phyloP scores from a whole-genome alignment of 2,329 filamentous ascomycete genomes.

The Colletotrichum camelliae region DNA sequence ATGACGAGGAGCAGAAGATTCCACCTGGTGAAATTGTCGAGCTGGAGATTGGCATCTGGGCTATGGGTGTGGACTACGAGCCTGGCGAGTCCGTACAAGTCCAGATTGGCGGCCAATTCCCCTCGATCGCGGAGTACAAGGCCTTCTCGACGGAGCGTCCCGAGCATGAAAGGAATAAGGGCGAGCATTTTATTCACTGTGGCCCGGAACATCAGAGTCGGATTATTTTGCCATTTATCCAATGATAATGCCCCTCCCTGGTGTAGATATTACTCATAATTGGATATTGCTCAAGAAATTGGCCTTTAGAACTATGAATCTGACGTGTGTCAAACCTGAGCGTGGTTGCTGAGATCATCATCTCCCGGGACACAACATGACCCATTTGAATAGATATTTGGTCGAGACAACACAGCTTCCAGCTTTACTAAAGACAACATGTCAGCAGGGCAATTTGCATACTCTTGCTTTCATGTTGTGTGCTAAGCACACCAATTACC shows the following conservation, averaged over 20 bases:
- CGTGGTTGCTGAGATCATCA: no score
- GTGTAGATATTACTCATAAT: neutral
- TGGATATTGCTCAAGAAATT: neutral
- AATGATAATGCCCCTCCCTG: neutral
- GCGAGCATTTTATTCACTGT: conserved; percentile 40
- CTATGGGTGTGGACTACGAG: conserved; percentile 50
- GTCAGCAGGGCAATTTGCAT: no score
- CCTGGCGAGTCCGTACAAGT: conserved; percentile 38
- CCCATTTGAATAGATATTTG: no score
- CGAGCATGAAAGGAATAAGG: conserved; percentile 45
- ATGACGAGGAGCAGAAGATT: conserved; percentile 45
- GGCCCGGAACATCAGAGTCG: conserved; percentile 40
- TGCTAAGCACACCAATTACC: no score
- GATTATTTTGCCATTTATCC: conserved; percentile 35
- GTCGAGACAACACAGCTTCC: no score
- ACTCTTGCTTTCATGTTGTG: no score
- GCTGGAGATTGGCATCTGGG: conserved; percentile 54
- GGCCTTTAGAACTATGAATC: neutral
- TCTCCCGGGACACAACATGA: no score
- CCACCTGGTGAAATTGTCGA: conserved; percentile 44
- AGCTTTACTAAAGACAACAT: no score
- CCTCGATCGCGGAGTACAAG: conserved; percentile 42
- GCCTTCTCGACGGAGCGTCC: conserved; percentile 41
- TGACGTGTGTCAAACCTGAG: no score
- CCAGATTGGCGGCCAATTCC: conserved; percentile 34